Percentiles rank a stretch among this genome's conserved stretches.
These are phyloP conservation scores for Trichoderma guizhouense DNA, from an alignment of 2,329 filamentous ascomycete genomes.

Conservation along the genomic window DNA sequence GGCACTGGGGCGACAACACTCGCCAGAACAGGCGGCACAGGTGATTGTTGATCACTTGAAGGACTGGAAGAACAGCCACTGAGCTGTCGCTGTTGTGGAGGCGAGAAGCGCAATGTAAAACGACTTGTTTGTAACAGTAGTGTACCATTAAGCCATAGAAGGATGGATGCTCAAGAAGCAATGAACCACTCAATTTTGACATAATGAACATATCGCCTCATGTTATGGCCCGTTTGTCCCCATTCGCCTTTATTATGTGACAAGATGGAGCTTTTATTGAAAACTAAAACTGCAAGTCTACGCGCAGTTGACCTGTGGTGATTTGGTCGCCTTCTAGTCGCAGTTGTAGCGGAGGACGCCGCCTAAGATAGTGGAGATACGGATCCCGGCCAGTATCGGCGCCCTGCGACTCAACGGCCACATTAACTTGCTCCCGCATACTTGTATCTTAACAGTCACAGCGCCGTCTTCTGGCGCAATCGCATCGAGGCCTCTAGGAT, in stretches of 20 bases:
- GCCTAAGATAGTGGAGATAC: conserved; percentile 11
- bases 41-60: conserved; percentile 84
- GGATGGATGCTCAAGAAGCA: background rate
- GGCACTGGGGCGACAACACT: conserved; percentile 91
- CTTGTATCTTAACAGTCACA: background rate
- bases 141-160: conserved; percentile 18
- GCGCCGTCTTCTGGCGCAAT: background rate
- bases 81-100: background rate
- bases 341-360: background rate
- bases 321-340: background rate
- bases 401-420: background rate
- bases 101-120: background rate
- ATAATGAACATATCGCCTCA: background rate
- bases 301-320: background rate
- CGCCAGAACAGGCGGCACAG: conserved; percentile 77
- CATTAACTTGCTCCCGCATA: background rate
- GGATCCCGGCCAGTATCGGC: conserved; percentile 6
- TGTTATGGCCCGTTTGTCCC: background rate
- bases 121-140: conserved; percentile 17
- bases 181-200: conserved; percentile 21
- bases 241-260: background rate
- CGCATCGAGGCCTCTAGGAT: background rate
- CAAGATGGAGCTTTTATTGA: background rate
- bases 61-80: conserved; percentile 40
- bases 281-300: background rate